Percentiles rank a stretch among this genome's conserved stretches.
phyloP scores from a whole-genome alignment of 108 stramenopile genomes.

The Cyclotella kingstonii region DNA sequence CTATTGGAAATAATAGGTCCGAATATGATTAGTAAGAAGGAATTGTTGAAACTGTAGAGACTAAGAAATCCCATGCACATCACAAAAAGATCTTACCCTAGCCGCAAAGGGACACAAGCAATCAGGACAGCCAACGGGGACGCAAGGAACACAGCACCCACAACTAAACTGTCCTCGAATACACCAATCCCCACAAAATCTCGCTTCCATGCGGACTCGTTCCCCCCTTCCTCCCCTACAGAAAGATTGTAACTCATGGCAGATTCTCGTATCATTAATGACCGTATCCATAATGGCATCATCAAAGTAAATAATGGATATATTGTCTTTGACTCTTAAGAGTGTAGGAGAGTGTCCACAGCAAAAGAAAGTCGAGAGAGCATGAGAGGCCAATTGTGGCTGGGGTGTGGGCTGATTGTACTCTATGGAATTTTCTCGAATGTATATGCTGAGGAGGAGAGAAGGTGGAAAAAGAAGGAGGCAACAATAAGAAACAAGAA shows the following conservation, averaged over 20 bases:
- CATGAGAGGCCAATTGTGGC: constrained; percentile 26
- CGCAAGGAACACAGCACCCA: constrained; percentile 28
- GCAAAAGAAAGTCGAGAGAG: constrained; percentile 22
- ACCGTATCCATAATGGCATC: constrained; percentile 50
- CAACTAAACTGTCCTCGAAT: constrained; percentile 21
- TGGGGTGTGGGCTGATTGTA: constrained; percentile 53
- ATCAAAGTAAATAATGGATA: constrained; percentile 59
- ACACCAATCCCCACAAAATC: constrained; percentile 43
- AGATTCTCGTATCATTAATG: constrained; percentile 51
- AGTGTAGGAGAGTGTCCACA: constrained; percentile 40
- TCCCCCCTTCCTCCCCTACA: constrained; percentile 56
- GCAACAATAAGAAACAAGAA: background rate
- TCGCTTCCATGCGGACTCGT: constrained; percentile 47
- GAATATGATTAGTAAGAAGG: background rate
- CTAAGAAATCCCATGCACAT: background rate
- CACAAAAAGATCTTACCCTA: constrained; percentile 26
- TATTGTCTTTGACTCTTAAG: constrained; percentile 49
- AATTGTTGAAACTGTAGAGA: background rate
- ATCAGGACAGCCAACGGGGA: constrained; percentile 41
- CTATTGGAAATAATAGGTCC: background rate
- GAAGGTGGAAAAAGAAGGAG: background rate
- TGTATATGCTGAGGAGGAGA: constrained; percentile 37
- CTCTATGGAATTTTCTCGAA: constrained; percentile 60
- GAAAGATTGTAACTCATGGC: constrained; percentile 44
- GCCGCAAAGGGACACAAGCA: constrained; percentile 39